phyloP scores from a whole-genome alignment of 1,139 yeast genomes.

The Geotrichum restrictum region DNA sequence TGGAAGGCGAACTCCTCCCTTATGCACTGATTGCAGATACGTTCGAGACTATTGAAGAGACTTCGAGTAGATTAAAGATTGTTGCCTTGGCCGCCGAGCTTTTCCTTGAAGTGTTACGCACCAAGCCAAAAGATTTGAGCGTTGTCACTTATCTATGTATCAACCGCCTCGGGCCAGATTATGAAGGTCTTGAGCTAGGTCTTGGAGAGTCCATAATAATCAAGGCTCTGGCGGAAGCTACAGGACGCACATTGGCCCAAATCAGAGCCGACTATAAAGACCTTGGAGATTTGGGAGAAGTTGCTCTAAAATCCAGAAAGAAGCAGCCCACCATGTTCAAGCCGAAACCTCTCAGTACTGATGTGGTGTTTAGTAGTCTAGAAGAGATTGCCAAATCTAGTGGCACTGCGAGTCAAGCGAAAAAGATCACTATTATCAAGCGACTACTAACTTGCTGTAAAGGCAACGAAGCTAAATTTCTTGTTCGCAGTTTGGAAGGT shows the following conservation, averaged over 20 bases:
- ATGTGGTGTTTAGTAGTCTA: constrained; percentile 67
- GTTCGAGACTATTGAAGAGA: constrained; percentile 72
- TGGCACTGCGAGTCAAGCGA: constrained; percentile 81
- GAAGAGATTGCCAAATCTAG: constrained; percentile 72
- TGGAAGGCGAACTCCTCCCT: constrained; percentile 16
- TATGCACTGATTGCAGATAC: constrained; percentile 48
- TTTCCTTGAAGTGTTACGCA: constrained; percentile 57
- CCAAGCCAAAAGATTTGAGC: constrained; percentile 57
- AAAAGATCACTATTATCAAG: constrained; percentile 72
- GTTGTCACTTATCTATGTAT: constrained; percentile 78
- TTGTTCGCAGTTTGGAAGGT: constrained; percentile 87
- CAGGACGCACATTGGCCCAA: constrained; percentile 71
- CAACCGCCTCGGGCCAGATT: constrained; percentile 90
- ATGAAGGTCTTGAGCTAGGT: constrained; percentile 88
- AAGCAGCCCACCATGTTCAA: constrained; percentile 92
- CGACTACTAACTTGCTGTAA: constrained; percentile 82
- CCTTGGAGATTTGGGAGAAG: constrained; percentile 85
- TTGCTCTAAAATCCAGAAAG: constrained; percentile 78
- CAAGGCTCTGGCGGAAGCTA: constrained; percentile 85
- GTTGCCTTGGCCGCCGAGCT: constrained; percentile 69
- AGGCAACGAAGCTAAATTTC: constrained; percentile 83
- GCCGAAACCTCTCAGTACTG: constrained; percentile 73
- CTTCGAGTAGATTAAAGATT: constrained; percentile 77
- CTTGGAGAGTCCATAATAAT: constrained; percentile 84
- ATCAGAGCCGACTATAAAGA: constrained; percentile 71